Conservation (phyloP, 345 rosid species). For the Citrus mangshanensis region DNA sequence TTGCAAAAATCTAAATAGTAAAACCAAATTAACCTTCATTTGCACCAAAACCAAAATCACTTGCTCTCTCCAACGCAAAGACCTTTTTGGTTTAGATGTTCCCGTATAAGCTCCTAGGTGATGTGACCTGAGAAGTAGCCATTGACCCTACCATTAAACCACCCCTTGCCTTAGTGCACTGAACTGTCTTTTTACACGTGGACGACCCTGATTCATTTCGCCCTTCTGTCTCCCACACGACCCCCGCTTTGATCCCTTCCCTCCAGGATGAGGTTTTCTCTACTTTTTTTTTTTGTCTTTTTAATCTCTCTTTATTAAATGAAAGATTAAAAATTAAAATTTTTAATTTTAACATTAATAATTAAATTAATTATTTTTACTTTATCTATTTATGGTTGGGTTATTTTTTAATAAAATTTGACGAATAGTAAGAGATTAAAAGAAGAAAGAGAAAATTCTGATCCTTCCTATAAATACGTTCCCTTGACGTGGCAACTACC, state of each 20-base stretch:
- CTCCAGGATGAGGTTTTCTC: background rate
- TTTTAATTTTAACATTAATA: too few relatives aligned
- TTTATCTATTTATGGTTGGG: too few relatives aligned
- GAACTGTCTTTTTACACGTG: constrained; percentile 6
- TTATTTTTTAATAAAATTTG: too few relatives aligned
- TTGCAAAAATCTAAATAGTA: too few relatives aligned
- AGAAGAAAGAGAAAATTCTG: too few relatives aligned
- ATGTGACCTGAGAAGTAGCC: constrained; percentile 20
- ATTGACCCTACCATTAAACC: constrained; percentile 22
- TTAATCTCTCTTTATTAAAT: too few relatives aligned
- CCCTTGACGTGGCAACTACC: constrained; percentile 5
- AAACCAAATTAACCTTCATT: too few relatives aligned
- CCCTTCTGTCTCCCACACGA: constrained; percentile 20
- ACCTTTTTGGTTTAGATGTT: constrained; percentile 2
- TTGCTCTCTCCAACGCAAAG: background rate
- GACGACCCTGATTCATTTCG: constrained; percentile 18
- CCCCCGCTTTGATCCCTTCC: constrained; percentile 10
- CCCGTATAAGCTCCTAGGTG: constrained; percentile 19
- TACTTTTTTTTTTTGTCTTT: too few relatives aligned
- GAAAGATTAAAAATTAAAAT: too few relatives aligned
- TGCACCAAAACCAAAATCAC: background rate
- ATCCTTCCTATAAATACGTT: too few relatives aligned
- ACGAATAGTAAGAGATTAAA: too few relatives aligned
- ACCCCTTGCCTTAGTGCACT: background rate
- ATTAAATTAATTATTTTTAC: too few relatives aligned